These are phyloP conservation scores for Pyricularia sp. DNA, from an alignment of 2,329 filamentous ascomycete genomes.

Conservation along the genomic window DNA sequence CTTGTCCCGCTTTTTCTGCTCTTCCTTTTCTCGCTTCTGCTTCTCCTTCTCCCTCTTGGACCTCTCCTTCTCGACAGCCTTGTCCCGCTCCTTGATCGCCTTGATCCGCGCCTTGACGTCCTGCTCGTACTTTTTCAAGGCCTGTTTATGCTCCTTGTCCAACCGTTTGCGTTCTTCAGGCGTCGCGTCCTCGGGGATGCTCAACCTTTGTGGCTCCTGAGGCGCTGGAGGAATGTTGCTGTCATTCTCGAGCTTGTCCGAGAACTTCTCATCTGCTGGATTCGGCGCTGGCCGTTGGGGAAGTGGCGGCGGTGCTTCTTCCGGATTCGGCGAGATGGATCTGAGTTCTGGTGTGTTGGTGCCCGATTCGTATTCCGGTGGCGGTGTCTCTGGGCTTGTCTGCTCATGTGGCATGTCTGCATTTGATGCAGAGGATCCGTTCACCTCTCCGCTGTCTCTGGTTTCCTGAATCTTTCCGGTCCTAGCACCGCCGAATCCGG, in stretches of 20 bases:
- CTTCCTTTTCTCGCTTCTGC: slow-evolving; percentile 14
- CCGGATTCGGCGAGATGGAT: background rate
- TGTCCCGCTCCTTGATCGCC: slow-evolving; percentile 48
- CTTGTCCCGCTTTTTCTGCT: slow-evolving; percentile 17
- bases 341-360: background rate
- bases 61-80: slow-evolving; percentile 41
- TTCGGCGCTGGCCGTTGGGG: background rate
- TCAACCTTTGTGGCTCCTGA: slow-evolving; percentile 37
- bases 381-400: background rate
- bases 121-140: slow-evolving; percentile 51
- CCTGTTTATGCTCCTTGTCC: slow-evolving; percentile 52
- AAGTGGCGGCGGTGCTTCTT: background rate
- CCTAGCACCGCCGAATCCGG: slow-evolving; percentile 7
- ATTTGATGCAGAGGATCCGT: background rate
- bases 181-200: slow-evolving; percentile 46
- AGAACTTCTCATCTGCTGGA: background rate
- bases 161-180: slow-evolving; percentile 54
- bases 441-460: background rate
- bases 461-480: background rate
- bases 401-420: background rate
- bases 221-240: slow-evolving; percentile 35
- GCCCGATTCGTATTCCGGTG: background rate
- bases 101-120: slow-evolving; percentile 54
- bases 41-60: slow-evolving; percentile 30
- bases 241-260: background rate